A percentile compares a stretch with the other conserved stretches of the same genome.
Evolutionary conservation across 2,329 filamentous ascomycete species (phyloP).

Genomic region (Penicillium sp.): DNA sequence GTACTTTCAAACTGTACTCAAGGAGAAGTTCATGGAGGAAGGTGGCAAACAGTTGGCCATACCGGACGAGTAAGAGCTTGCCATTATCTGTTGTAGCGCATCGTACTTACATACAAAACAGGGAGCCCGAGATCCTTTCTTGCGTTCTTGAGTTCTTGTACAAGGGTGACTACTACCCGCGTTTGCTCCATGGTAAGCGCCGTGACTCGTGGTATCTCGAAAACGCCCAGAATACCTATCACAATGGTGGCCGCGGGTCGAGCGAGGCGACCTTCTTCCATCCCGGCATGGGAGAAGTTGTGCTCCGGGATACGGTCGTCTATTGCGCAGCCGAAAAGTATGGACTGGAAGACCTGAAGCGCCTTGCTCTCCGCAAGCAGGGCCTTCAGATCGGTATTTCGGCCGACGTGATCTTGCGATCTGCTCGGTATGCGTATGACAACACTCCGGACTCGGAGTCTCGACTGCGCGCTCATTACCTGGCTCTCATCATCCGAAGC

Average conservation of each 20-base stretch:
- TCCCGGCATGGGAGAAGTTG: constrained; percentile 63
- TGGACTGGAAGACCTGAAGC: constrained; percentile 86
- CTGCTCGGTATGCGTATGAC: constrained; percentile 90
- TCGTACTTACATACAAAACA: constrained; percentile 27
- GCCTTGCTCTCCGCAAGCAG: constrained; percentile 86
- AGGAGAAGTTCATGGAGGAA: constrained; percentile 64
- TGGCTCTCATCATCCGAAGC: constrained; percentile 94
- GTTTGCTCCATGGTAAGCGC: constrained; percentile 78
- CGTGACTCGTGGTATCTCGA: constrained; percentile 87
- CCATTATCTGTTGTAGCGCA: not conserved
- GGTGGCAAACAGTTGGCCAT: constrained; percentile 69
- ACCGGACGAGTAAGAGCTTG: constrained; percentile 52
- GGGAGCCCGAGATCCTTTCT: constrained; percentile 89
- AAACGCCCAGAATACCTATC: constrained; percentile 54
- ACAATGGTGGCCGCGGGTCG: constrained; percentile 54
- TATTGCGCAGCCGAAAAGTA: constrained; percentile 91
- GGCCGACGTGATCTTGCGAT: constrained; percentile 83
- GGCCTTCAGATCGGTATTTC: constrained; percentile 89
- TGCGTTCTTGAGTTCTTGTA: constrained; percentile 94
- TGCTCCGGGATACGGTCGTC: constrained; percentile 87
- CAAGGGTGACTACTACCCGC: constrained; percentile 92
- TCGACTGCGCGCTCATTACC: constrained; percentile 89
- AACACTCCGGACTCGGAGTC: constrained; percentile 92
- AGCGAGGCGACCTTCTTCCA: constrained; percentile 75
- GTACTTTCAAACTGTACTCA: constrained; percentile 70